Percentiles rank a stretch among this genome's conserved stretches.
These are phyloP conservation scores for Gossypium ekmanianum DNA, from an alignment of 345 rosid genomes.

Conservation along the genomic window DNA sequence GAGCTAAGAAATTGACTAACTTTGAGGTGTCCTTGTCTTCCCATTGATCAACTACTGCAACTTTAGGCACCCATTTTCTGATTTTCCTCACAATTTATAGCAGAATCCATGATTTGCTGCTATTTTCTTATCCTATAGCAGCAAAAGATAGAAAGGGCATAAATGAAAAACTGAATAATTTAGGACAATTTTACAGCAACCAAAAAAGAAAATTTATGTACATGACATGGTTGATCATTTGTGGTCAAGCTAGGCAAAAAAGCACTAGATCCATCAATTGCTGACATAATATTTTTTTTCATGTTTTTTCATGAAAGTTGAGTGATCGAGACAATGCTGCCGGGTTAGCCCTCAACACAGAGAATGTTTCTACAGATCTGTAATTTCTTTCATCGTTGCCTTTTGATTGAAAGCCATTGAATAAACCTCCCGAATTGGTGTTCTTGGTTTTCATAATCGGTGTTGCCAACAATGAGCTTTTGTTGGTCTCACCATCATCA, in stretches of 20 bases:
- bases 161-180: too few species aligned
- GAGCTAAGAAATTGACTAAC: too few species aligned
- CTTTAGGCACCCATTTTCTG: too few species aligned
- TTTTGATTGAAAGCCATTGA: conserved; percentile 45
- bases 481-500: conserved; percentile 31
- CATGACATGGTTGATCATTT: too few species aligned
- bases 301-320: conserved; percentile 58
- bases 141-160: too few species aligned
- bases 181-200: too few species aligned
- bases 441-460: conserved; percentile 38
- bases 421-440: conserved; percentile 33
- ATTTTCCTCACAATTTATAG: too few species aligned
- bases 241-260: background rate
- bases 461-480: conserved; percentile 38
- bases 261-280: background rate
- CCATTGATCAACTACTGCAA: too few species aligned
- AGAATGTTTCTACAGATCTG: conserved; percentile 26
- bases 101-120: too few species aligned
- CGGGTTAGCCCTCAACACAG: conserved; percentile 60
- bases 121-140: too few species aligned
- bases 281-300: background rate
- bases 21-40: background rate
- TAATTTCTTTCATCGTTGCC: conserved; percentile 22
- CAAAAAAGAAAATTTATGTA: too few species aligned
- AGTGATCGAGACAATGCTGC: conserved; percentile 67